Base-by-base conservation (phyloP, 129 eudicot species). In the Gnaphalium uliginosum region DNA sequence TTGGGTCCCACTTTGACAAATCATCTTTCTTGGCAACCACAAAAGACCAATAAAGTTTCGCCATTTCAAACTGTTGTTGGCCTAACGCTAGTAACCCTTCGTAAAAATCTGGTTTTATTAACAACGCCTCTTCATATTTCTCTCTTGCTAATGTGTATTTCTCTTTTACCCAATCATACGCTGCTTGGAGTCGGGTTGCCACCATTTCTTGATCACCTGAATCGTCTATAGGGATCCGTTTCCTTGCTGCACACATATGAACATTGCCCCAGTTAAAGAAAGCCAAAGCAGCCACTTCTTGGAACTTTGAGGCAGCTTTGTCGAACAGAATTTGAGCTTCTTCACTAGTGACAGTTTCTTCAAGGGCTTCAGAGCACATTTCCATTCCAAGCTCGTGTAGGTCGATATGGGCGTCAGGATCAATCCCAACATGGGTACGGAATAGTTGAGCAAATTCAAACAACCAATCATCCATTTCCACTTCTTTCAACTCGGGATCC, bases 381-480 rank as follows among this genome's bases (percentile, higher is more conserved):
- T 94, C 97, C 98, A 94, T 94, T 27, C 98, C 98, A 46, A 94
- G 86, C 81, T 94, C 98, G 73, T 94, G 98, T 53, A 94, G 66
- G 73, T 94, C 97, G 32, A 94, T 85, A 74, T 94, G 98, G 22
- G 93, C 97, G 56, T 94, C 98, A 4, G 96, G 93, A 77, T 94
- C 98, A 78, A 94, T 87, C 69, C 98, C 97, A 30, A 94, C 96
- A 80, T 90, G 96, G 71, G 92, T 76, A 11, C 96, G 86, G 83
- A 94, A 94, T 23, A 94, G 67, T 63, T 94, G 98, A 73, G 96
- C 98, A 83, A 94, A 94, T 79, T 94, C 97, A 83, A 88, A 90
- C 58, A 94, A 50, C 98, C 98, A 94, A 75, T 94, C 98, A 76
- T 94, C 97, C 93, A 94, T 90, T 83, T 94, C 98, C 71, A 94